Base-by-base conservation (phyloP, 179 eudicot genomes). In the Beta lomatogona region DNA sequence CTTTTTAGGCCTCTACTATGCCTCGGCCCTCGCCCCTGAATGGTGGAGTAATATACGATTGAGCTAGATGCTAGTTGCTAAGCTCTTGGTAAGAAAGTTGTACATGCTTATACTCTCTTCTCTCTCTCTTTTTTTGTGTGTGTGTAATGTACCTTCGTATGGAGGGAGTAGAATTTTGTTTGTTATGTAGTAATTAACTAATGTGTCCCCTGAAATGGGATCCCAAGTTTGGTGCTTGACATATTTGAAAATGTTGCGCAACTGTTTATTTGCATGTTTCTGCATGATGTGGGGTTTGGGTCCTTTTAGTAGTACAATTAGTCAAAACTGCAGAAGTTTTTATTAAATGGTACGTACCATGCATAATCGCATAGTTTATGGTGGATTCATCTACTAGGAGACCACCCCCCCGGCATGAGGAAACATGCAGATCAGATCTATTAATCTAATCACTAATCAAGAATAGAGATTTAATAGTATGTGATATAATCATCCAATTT, bases 261-360 rank as follows among this genome's bases (percentile, higher is more conserved):
- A 3, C 18, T 18, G 16, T 28, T 36, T 73, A 14, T 64, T 45
- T 65, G 79, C 83, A 81, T 75, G 75, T 81, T 52, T 67, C 25
- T 9, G 53, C 83, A 81, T 67, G 79, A 65, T 81, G 67, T 66
- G 55, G 71, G 36, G 22, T 13, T 71, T 54, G 66, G 4, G 53
- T 45, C 21, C 78, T 58, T 58, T 57, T 2, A 3, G 13, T 25
- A 19, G 53, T 36, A 58, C 48, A 55, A 9, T 75, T 52, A 36
- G 78, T 75, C 78, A 75, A 75, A 59, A 57, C n/a, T 55, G 4
- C 74, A 71, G 48, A 46, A 71, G 57, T 71, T 9, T 21, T 19
- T 11, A 2, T 68, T 71, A 19, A 7, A 61, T 36, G 41, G 41
- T 36, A 25, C 28, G 28, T 25, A 25, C 41, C 41, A 36, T 36